Evolutionary conservation across 192 early-diverging fungal genomes (phyloP).

Genomic region (Entrophospora sp.): DNA sequence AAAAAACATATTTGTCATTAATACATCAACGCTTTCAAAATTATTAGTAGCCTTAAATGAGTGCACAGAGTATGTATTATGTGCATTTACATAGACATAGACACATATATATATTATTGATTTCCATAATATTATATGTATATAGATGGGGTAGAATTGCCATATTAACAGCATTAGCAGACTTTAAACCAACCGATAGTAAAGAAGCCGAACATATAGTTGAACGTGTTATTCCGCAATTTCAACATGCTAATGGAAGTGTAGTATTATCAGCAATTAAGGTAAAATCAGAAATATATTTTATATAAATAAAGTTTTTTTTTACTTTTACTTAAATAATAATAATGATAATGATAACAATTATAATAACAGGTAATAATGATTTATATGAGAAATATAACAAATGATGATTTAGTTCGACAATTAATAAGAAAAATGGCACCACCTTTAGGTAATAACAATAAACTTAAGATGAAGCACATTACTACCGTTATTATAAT

Average conservation of each 20-base stretch:
- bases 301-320: too few relatives aligned
- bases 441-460: constrained; percentile 83
- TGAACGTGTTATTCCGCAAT: constrained; percentile 82
- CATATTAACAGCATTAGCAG: constrained; percentile 76
- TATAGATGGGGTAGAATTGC: constrained; percentile 87
- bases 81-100: background rate
- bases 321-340: too few relatives aligned
- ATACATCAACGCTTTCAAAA: constrained; percentile 60
- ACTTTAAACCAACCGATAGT: constrained; percentile 63
- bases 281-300: too few relatives aligned
- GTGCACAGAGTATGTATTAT: constrained; percentile 71
- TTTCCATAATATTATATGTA: too few relatives aligned
- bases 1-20: constrained; percentile 70
- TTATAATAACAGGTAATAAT: constrained; percentile 55
- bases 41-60: constrained; percentile 93
- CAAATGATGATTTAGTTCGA: constrained; percentile 60
- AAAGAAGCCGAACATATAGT: constrained; percentile 84
- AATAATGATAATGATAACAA: too few relatives aligned
- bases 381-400: constrained; percentile 62
- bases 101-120: too few relatives aligned
- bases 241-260: constrained; percentile 95
- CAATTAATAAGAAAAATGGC: constrained; percentile 83
- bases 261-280: constrained; percentile 89
- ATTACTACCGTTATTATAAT: background rate
- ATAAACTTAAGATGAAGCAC: too few relatives aligned